phyloP scores from a whole-genome alignment of 495 filamentous ascomycete genomes.

The Trichoderma virens region DNA sequence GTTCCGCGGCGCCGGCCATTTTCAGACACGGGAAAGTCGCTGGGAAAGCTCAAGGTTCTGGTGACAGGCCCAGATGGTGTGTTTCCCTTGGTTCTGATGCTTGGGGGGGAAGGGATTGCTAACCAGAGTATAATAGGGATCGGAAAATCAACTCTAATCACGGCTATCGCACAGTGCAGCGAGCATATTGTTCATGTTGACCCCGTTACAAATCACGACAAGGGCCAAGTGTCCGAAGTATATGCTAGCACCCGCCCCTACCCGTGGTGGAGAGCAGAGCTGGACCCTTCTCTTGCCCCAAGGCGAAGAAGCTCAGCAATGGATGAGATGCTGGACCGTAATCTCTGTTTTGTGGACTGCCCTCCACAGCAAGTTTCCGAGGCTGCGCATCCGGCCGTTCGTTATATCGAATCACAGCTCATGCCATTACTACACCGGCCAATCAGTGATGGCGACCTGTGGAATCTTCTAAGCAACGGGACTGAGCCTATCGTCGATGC shows the following conservation, averaged over 20 bases:
- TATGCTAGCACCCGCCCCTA: constrained; percentile 91
- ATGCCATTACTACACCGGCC: constrained; percentile 42
- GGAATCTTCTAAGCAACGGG: constrained; percentile 73
- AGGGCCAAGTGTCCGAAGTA: constrained; percentile 65
- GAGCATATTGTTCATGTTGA: constrained; percentile 97
- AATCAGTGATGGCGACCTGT: constrained; percentile 63
- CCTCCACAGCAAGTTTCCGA: neutral
- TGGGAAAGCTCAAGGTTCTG: constrained; percentile 82
- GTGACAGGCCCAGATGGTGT: constrained; percentile 77
- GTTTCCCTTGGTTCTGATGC: constrained; percentile 12
- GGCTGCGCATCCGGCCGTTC: constrained; percentile 6
- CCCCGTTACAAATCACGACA: constrained; percentile 45
- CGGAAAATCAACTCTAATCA: constrained; percentile 16
- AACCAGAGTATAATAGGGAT: constrained; percentile 10
- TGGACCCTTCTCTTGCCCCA: constrained; percentile 64
- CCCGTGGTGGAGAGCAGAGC: constrained; percentile 90
- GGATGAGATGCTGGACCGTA: constrained; percentile 80
- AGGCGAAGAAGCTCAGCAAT: constrained; percentile 70
- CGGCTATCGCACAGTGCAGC: constrained; percentile 75
- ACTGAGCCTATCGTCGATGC: constrained; percentile 87
- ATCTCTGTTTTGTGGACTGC: constrained; percentile 77
- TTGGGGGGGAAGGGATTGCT: neutral
- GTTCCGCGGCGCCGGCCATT: constrained; percentile 94
- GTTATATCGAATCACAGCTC: constrained; percentile 72
- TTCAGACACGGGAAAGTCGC: constrained; percentile 72